Evolutionary conservation across 345 rosid genomes (phyloP), one percentile per base, ranked within the genome.

Genomic region (Linum tenue): DNA sequence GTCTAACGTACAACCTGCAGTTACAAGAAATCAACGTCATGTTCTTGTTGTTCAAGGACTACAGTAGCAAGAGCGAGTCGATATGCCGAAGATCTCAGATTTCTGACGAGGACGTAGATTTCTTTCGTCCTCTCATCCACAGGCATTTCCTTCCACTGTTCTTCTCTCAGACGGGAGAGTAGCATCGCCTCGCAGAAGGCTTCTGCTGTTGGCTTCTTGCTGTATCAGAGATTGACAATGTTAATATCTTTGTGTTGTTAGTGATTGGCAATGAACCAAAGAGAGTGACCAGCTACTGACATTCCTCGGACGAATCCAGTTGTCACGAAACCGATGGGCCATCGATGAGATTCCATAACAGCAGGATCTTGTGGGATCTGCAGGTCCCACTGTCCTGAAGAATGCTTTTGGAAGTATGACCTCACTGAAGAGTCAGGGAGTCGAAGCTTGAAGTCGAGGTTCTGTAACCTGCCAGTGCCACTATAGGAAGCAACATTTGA

Each of bases 301-400:
- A 94, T 90, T 62, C 98, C 97, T 63, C 79, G 71, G 55, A 88
- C 84, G 73, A 85, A 85, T 61, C 98, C 98, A 39, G 94, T 80
- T 12, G 96, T 86, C 31, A 88, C 82, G 67, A 92, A 90, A 66
- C 98, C 98, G 15, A 92, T 76, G 36, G 96, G 92, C 84, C 82
- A 84, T 63, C 90, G 71, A 66, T 76, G 80, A 66, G 80, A 74
- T 74, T 77, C 82, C 59, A 57, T 70, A 17, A 75, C 63, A 59
- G 70, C 67, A 48, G 75, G 63, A 60, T 86, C 90, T 62, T 72
- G 75, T n/a, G 91, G 71, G 70, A 81, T 58, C 48, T 81, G 78
- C 64, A 87, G 82, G 73, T 85, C 87, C 98, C 97, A 86, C 37
- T 70, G 65, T 60, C 97, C 91, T 55, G 72, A 67, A 64, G 74